Conservation (phyloP, 345 rosid genomes). For the Eucalyptus melliodora region DNA sequence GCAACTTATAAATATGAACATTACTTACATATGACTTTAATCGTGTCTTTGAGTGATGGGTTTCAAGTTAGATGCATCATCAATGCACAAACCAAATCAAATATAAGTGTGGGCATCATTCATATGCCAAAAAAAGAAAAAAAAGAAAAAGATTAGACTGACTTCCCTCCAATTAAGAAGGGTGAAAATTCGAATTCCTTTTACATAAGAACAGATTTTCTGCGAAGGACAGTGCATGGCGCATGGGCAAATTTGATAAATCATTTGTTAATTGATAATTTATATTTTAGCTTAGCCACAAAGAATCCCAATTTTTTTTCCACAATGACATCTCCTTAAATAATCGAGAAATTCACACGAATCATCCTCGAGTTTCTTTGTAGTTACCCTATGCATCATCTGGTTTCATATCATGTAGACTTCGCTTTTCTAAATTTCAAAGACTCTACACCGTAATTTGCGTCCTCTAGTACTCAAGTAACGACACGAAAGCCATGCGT, state of each 20-base stretch:
- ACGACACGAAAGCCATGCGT: background rate
- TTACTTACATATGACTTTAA: background rate
- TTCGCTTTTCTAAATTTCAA: background rate
- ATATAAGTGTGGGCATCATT: background rate
- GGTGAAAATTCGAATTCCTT: background rate
- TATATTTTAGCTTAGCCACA: no score
- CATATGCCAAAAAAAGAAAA: background rate
- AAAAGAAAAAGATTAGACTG: fast-evolving
- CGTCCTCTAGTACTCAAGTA: background rate
- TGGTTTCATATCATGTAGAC: background rate
- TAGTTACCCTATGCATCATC: background rate
- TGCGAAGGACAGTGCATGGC: background rate
- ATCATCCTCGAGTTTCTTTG: background rate
- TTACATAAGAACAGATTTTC: background rate
- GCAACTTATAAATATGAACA: background rate
- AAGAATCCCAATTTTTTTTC: no score
- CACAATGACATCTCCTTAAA: no score
- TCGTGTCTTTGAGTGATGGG: background rate
- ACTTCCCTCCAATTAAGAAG: background rate
- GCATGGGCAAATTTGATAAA: background rate
- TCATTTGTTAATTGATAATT: no score
- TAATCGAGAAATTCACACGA: no score
- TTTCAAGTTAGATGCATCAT: background rate
- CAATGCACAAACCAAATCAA: background rate
- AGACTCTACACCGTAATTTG: background rate